Percentiles rank a stretch among this genome's conserved stretches.
Evolutionary conservation across 2,329 filamentous ascomycete species (phyloP).

Genomic region (Diaporthe amygdali): DNA sequence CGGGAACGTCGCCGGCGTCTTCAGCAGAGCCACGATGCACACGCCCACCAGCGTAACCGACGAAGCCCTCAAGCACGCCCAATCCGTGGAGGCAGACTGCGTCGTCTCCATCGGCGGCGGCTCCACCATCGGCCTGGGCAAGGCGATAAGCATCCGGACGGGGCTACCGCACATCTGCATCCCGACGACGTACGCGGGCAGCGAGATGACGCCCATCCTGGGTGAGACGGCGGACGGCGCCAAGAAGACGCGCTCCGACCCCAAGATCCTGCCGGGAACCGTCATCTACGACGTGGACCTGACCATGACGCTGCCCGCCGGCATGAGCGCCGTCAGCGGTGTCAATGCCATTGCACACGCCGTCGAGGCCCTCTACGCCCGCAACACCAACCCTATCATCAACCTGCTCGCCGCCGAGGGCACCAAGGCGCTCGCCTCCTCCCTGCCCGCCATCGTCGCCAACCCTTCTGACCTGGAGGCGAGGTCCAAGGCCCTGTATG

Average conservation of each 20-base stretch:
- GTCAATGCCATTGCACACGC: conserved; percentile 69
- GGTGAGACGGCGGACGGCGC: conserved; percentile 64
- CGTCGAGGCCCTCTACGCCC: conserved; percentile 69
- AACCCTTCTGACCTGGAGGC: conserved; percentile 50
- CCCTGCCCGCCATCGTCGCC: conserved; percentile 57
- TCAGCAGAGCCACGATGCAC: conserved; percentile 60
- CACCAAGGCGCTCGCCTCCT: conserved; percentile 54
- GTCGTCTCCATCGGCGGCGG: conserved; percentile 67
- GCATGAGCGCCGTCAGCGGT: conserved; percentile 61
- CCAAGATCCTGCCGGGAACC: conserved; percentile 62
- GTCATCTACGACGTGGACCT: conserved; percentile 71
- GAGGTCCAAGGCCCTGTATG: conserved; percentile 61
- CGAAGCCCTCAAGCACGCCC: conserved; percentile 54
- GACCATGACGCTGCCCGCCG: conserved; percentile 61
- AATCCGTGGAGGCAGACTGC: conserved; percentile 52
- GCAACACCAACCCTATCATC: conserved; percentile 65
- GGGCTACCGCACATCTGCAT: conserved; percentile 60
- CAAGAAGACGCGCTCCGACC: conserved; percentile 63
- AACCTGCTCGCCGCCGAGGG: conserved; percentile 63
- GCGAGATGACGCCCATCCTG: conserved; percentile 69
- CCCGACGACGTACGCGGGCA: conserved; percentile 66
- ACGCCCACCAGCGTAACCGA: conserved; percentile 64
- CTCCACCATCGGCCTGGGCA: conserved; percentile 66
- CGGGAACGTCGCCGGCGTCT: conserved; percentile 24
- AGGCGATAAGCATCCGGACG: conserved; percentile 60